Base-by-base conservation (phyloP, 2,329 filamentous ascomycete species). In the Camillea tinctor region DNA sequence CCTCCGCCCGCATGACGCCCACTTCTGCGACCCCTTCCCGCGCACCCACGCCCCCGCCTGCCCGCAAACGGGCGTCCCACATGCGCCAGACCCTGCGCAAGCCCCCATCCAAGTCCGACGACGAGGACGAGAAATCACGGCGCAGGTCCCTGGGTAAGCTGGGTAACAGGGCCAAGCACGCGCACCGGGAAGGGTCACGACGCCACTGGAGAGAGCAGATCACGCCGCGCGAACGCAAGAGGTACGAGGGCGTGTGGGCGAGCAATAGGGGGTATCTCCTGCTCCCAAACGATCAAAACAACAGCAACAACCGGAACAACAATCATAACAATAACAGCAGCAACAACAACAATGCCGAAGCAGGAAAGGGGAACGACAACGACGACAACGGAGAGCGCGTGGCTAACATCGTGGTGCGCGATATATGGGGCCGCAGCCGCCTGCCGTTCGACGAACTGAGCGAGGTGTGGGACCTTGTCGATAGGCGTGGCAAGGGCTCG, bases 201-300 rank as follows among this genome's bases (percentile, higher is more conserved):
- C 88, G 86, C 69, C 84, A 90, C 6, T 95, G 91, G 91, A 84
- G 90, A 50, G 90, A 93, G 66, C 81, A 86, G 62, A 84, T 95
- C 50, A 91, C 88, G 0, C 82, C 85, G 53, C 80, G 85, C 4
- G 90, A 95, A 70, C 80, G 89, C n/a, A 90, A 90, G 69, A 83
- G 91, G 1, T 95, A 95, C 73, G 91, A 94, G 73, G 91, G 89
- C 2, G 84, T 95, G 1, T 95, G 91, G 90, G 91, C 91, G 1
- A 91, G 90, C 50, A 95, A 95, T 68, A 85, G 87, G 54, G 91
- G 91, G 0, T 60, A 86, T 0, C 75, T 85, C 0, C 75, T 85
- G 8, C 71, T 83, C 1, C 57, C 61, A 20, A 50, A 49, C 9
- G 52, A 44, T 13, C 20, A 17, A 22, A 20, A 23, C 36, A 30